Evolutionary conservation across 1,139 yeast genomes (phyloP), one percentile per base, ranked within the genome.

Genomic region (Debaryomyces nepalensis): DNA sequence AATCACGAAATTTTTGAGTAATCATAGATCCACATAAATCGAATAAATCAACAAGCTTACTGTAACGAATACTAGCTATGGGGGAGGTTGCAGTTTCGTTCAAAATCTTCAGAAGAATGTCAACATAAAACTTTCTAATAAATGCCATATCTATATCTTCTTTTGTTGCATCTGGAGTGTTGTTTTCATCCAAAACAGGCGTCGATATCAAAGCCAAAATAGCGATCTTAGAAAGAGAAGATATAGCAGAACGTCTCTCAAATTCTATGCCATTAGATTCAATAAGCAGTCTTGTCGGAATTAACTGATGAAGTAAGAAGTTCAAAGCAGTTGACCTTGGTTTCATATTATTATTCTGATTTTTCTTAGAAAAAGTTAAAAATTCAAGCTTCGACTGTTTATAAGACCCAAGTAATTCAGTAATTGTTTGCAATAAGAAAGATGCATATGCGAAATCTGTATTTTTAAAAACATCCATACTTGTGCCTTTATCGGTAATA

Each of bases 351-450:
- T 64, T 61, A 14, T 67, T 59, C 16, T 53, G 55, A 38, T 37
- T 40, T 3, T 44, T 42, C 57, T 82, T 84, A 2, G 93, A 82
- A 53, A 79, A 90, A 0, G 91, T 83, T 43, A 91, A 68, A 55
- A 91, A 87, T 54, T 89, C 97, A 41, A 87, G 73, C 58, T 91
- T 91, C 45, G 93, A 81, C 47, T 81, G 82, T 51, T 84, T 85
- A 61, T 90, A 91, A 1, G 96, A 86, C 2, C 84, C 81, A 14
- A 90, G 63, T 11, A 90, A 66, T 53, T 91, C 98, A 1, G 84
- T 75, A 27, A 90, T 63, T 0, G 81, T 66, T 53, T 84, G 88
- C 31, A 91, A 64, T 32, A 91, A 64, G 57, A 84, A 87, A 37
- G 86, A 76, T 42, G 82, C 81, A 54, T 86, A 83, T 0, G 83